These are phyloP conservation scores for Fusarium multiceps DNA, from an alignment of 2,329 filamentous ascomycete species.

Conservation along the genomic window DNA sequence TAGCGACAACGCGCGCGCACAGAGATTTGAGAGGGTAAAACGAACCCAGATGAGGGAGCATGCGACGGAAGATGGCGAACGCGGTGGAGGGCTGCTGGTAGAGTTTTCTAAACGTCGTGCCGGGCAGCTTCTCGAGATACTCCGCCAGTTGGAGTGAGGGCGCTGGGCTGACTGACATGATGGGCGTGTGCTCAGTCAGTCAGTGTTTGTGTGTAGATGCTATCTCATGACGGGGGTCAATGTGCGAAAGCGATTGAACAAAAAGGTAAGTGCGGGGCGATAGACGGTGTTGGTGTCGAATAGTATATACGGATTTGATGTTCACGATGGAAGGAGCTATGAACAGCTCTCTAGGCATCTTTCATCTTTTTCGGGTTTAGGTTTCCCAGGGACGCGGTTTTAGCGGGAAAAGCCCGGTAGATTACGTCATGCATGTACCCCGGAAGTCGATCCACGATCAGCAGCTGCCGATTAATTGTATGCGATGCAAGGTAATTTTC, in stretches of 20 bases:
- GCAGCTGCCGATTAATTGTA: not conserved
- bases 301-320: not conserved
- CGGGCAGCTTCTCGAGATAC: conserved; percentile 91
- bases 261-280: not conserved
- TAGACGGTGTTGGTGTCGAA: too few relatives aligned
- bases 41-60: conserved; percentile 90
- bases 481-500: not conserved
- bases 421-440: conserved; percentile 31
- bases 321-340: conserved; percentile 10
- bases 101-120: conserved; percentile 88
- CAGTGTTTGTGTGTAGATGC: conserved; percentile 15
- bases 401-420: conserved; percentile 28
- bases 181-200: conserved; percentile 48
- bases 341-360: conserved; percentile 32
- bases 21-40: not conserved
- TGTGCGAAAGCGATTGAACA: not conserved
- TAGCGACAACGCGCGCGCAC: not conserved
- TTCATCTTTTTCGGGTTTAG: conserved; percentile 27
- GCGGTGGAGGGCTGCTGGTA: conserved; percentile 97
- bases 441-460: conserved; percentile 7
- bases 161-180: conserved; percentile 59
- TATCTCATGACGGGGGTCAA: conserved; percentile 38
- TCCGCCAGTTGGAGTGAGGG: conserved; percentile 76
- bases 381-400: not conserved
- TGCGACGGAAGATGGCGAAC: conserved; percentile 94